Base-by-base conservation (phyloP, 257 asterid species). In the Ligustrum vulgare region DNA sequence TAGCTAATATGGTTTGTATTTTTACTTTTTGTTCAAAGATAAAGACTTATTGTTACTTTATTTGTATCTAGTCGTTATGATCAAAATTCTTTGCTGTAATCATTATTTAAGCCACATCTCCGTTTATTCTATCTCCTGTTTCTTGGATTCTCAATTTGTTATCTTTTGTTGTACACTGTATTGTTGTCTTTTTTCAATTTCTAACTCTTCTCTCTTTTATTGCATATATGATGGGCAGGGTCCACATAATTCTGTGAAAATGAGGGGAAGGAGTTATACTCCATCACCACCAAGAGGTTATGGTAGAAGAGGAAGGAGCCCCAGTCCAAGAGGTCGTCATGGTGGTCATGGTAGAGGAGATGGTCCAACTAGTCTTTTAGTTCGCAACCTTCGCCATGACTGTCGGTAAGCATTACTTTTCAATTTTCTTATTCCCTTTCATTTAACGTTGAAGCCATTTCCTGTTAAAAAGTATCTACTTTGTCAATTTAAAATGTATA, bases 371-470 rank as follows among this genome's bases (percentile, higher is more conserved):
- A 92, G 99, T 71, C 97, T 94, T n/a, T 82, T 94, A 62, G 99
- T 94, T 47, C 96, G 98, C 66, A 94, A 94, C 73, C 98, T 92
- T 77, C 97, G 97, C 64, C 98, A 81, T 77, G 99, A 94, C 81
- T 92, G 98, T 81, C 87, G 98, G 98, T 88, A 69, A 22, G 83
- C 60, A 22, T 15, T 18, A 32, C 31, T 18, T 22, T 51, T 20
- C 23, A 34, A 10, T 12, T 47, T 28, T 22, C 6, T 73, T 51
- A 2, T 22, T 34, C 72, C 22, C 18, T 62, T 28, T 23, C 32
- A 33, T 45, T 67, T 1, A 32, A n/a, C 1, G n/a, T 18, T 49
- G 16, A 28, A 37, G 45, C 45, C 54, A 11, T 68, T 60, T 28
- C 25, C 31, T 11, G 31, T 72, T 16, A 28, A 8, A 28, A 8